Percentiles rank a stretch among this genome's conserved stretches.
Conservation (phyloP, 257 asterid species). For the Capsicum chinense region DNA sequence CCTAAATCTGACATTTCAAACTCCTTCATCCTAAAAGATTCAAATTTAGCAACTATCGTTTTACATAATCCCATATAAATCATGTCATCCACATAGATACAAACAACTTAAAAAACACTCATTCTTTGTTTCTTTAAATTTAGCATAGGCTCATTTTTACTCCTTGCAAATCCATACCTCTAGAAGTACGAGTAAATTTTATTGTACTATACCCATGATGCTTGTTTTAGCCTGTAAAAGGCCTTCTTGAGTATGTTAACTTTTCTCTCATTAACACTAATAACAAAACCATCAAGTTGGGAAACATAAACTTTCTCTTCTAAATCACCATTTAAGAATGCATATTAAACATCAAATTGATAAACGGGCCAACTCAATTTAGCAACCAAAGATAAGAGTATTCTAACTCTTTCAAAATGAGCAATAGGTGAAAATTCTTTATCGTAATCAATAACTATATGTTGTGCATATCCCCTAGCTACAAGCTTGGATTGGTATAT, state of each 20-base stretch:
- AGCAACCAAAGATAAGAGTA: background rate
- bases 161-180: too few species aligned
- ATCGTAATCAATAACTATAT: background rate
- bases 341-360: too few species aligned
- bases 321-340: too few species aligned
- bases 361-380: too few species aligned
- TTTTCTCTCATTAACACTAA: too few species aligned
- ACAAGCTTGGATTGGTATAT: conserved; percentile 27
- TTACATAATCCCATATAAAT: background rate
- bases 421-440: background rate
- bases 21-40: background rate
- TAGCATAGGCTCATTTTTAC: too few species aligned
- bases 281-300: too few species aligned
- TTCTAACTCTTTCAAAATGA: background rate
- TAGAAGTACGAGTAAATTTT: background rate
- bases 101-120: background rate
- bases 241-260: too few species aligned
- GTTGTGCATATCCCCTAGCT: too few species aligned
- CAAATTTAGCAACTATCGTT: background rate
- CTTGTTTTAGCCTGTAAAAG: too few species aligned
- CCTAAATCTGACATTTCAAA: background rate
- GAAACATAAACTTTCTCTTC: too few species aligned
- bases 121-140: background rate
- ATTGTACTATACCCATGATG: background rate
- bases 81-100: too few species aligned